These are phyloP conservation scores for Acanthamoeba rhysodes DNA, from an alignment of 208 protist species.

Conservation along the genomic window DNA sequence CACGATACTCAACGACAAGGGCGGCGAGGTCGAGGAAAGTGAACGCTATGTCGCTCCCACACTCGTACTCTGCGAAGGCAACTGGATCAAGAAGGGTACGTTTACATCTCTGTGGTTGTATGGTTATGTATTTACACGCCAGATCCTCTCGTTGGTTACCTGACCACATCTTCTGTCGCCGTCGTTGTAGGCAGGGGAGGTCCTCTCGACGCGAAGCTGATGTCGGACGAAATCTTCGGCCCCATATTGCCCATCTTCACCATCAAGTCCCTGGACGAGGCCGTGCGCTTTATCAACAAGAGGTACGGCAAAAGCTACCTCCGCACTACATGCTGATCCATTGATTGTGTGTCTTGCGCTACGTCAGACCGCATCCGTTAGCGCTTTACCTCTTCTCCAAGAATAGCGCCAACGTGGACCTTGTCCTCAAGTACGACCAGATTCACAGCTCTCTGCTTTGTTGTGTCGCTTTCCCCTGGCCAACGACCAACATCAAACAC, in stretches of 20 bases:
- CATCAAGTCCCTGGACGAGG: slow-evolving; percentile 87
- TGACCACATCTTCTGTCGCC: not conserved
- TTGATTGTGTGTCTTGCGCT: not conserved
- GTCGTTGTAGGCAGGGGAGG: slow-evolving; percentile 67
- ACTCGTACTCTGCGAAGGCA: slow-evolving; percentile 84
- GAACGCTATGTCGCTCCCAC: slow-evolving; percentile 92
- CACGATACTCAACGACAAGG: slow-evolving; percentile 72
- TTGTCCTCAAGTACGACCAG: slow-evolving; percentile 81
- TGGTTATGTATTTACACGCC: not conserved
- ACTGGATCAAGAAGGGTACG: slow-evolving; percentile 29
- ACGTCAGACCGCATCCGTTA: slow-evolving; percentile 89
- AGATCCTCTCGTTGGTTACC: not conserved
- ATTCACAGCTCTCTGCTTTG: not conserved
- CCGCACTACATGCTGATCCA: too few species aligned
- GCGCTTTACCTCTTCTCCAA: slow-evolving; percentile 94
- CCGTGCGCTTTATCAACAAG: slow-evolving; percentile 86
- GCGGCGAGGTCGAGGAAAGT: slow-evolving; percentile 89
- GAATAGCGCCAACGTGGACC: slow-evolving; percentile 80
- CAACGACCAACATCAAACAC: slow-evolving; percentile 87
- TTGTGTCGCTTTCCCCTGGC: slow-evolving; percentile 35
- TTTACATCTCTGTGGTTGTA: not conserved
- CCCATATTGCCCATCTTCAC: slow-evolving; percentile 93
- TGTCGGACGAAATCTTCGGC: slow-evolving; percentile 95
- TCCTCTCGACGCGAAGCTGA: slow-evolving; percentile 61
- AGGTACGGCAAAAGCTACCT: too few species aligned